Evolutionary conservation across 208 protist species (phyloP).

Genomic region (Leishmania martiniquensis): DNA sequence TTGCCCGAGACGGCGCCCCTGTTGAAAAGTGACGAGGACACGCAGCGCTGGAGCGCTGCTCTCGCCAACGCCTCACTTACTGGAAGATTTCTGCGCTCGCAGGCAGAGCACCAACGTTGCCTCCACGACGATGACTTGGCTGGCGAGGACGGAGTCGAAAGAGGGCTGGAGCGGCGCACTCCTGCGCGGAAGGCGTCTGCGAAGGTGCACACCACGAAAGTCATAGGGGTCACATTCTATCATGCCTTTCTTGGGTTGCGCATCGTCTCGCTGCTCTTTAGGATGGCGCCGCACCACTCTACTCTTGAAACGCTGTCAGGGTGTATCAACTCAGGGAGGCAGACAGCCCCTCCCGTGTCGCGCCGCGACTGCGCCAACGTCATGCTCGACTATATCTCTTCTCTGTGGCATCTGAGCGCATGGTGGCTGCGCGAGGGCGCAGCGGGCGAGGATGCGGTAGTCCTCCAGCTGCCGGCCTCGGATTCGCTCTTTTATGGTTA

Average conservation of each 20-base stretch:
- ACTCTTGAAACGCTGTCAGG: neutral
- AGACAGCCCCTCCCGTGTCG: neutral
- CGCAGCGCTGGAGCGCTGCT: neutral
- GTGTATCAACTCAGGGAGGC: neutral
- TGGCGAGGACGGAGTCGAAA: neutral
- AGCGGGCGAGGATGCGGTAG: neutral
- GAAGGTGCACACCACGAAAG: neutral
- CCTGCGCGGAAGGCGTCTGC: neutral
- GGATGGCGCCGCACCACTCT: neutral
- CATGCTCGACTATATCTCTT: slow-evolving; percentile 73
- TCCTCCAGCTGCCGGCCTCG: slow-evolving; percentile 34
- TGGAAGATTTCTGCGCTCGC: slow-evolving; percentile 15
- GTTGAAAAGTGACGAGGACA: slow-evolving; percentile 5
- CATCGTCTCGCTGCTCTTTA: slow-evolving; percentile 32
- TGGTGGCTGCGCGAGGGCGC: slow-evolving; percentile 8
- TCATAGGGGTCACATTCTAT: slow-evolving; percentile 18
- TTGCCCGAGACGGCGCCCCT: slow-evolving; percentile 20
- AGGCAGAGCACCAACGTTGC: neutral
- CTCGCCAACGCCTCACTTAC: slow-evolving; percentile 21
- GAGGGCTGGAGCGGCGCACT: neutral
- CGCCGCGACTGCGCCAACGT: slow-evolving; percentile 49
- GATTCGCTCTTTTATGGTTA: slow-evolving; percentile 53
- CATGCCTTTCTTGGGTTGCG: slow-evolving; percentile 32
- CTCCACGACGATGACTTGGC: neutral
- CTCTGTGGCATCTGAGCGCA: slow-evolving; percentile 51